phyloP scores from a whole-genome alignment of 352 stramenopile genomes.

The Pythium phragmitis region DNA sequence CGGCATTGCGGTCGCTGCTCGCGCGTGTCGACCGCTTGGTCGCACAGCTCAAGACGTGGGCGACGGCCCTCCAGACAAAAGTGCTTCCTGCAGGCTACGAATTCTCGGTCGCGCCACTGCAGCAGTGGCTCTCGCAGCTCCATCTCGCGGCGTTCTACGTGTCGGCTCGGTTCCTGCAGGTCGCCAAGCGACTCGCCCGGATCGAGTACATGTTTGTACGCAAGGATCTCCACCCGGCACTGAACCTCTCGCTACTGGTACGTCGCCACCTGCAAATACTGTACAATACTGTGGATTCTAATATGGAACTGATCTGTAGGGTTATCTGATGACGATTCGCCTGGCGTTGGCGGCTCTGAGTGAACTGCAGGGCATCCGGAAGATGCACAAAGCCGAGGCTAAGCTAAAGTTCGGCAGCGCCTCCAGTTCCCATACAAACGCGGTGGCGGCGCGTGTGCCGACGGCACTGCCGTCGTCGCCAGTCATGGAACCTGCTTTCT shows the following conservation, averaged over 20 bases:
- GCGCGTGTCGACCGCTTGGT: constrained; percentile 39
- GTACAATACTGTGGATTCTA: too few relatives aligned
- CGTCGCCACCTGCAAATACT: not conserved
- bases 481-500: constrained; percentile 15
- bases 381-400: constrained; percentile 43
- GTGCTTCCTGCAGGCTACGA: constrained; percentile 59
- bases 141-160: constrained; percentile 82
- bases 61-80: constrained; percentile 40
- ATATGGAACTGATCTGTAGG: constrained; percentile 26
- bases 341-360: constrained; percentile 47
- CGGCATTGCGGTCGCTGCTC: constrained; percentile 33
- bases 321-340: constrained; percentile 78
- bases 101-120: constrained; percentile 46
- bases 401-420: constrained; percentile 39
- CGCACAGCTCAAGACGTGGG: constrained; percentile 39
- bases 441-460: constrained; percentile 31
- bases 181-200: constrained; percentile 63
- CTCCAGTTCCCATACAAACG: not conserved
- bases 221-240: constrained; percentile 49
- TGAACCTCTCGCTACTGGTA: constrained; percentile 76
- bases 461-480: constrained; percentile 16
- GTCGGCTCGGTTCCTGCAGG: constrained; percentile 62
- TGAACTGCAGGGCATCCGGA: constrained; percentile 51
- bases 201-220: constrained; percentile 83
- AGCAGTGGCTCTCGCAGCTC: constrained; percentile 47